These are phyloP conservation scores for Jimgerdemannia lactiflua DNA, from an alignment of 192 early-diverging fungal species.

Conservation along the genomic window DNA sequence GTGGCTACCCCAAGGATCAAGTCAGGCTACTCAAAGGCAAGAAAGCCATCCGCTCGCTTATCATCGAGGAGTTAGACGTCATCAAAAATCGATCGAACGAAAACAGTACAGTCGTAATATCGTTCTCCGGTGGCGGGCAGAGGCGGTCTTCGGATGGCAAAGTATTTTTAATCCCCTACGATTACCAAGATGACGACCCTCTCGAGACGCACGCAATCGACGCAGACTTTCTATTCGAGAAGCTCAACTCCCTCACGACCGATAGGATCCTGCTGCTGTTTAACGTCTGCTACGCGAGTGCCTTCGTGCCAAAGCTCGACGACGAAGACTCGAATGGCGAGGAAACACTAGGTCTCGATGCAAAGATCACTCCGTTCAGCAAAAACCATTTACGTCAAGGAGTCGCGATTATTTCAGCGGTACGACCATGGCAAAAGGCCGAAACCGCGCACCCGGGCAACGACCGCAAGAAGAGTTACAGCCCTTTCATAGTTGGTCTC, in stretches of 20 bases:
- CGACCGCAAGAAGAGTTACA: not conserved
- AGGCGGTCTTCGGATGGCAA: not conserved
- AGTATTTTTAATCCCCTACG: not conserved
- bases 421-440: too few relatives aligned
- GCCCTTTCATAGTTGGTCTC: not conserved
- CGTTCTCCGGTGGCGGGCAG: not conserved
- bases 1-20: not conserved
- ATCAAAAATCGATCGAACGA: too few relatives aligned
- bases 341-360: not conserved
- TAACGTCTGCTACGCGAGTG: not conserved
- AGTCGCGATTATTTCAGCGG: not conserved
- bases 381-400: not conserved
- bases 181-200: not conserved
- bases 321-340: not conserved
- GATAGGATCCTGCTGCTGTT: not conserved
- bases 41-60: not conserved
- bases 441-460: not conserved
- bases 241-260: not conserved
- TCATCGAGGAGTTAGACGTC: not conserved
- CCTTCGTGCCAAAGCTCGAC: not conserved
- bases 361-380: not conserved
- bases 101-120: too few relatives aligned
- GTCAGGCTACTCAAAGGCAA: not conserved
- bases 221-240: not conserved
- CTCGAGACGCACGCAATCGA: not conserved